Conservation (phyloP, 2,329 filamentous ascomycete genomes). For the Bimuria novae-zelandiae region DNA sequence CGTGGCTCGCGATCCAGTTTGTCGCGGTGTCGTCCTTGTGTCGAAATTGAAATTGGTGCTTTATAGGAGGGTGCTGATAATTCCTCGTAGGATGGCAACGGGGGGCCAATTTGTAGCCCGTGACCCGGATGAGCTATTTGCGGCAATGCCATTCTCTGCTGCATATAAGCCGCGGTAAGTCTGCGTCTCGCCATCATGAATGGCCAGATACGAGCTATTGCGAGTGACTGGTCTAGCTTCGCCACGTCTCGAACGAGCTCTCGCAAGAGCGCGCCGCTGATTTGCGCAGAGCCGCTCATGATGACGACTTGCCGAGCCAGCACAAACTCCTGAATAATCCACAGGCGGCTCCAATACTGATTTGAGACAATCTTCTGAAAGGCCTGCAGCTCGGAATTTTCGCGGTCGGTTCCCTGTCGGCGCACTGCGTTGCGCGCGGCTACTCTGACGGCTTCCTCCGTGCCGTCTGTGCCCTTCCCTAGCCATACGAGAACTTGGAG, state of each 20-base stretch:
- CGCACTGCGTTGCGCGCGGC: background rate
- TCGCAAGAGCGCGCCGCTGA: background rate
- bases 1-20: no score
- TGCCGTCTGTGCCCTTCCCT: slow-evolving; percentile 11
- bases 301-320: slow-evolving; percentile 4
- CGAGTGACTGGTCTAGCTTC: background rate
- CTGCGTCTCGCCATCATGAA: background rate
- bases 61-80: no score
- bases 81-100: no score
- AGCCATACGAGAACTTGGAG: slow-evolving; percentile 7
- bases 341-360: slow-evolving; percentile 15
- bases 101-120: no score
- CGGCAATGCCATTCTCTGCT: background rate
- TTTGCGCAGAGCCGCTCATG: background rate
- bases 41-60: no score
- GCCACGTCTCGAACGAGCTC: slow-evolving; percentile 38
- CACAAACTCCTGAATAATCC: slow-evolving; percentile 15
- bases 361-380: background rate
- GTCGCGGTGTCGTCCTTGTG: no score
- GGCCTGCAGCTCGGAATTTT: background rate
- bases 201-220: background rate
- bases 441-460: background rate
- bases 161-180: background rate
- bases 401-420: background rate
- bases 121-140: no score